phyloP scores from a whole-genome alignment of 2,329 filamentous ascomycete species.

The Fusarium sp. region DNA sequence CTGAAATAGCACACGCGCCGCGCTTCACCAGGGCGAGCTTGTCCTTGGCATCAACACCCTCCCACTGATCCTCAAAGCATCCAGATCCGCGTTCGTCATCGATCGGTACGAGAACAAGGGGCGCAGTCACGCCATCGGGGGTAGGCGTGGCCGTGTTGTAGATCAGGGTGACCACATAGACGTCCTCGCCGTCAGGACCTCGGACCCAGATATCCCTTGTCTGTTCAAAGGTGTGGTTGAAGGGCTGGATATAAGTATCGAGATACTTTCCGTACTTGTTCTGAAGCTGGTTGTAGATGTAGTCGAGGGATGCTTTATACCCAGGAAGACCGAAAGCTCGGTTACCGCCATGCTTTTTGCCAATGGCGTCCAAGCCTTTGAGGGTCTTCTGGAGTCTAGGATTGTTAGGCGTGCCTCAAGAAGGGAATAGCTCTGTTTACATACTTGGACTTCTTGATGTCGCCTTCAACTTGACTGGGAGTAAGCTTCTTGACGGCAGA shows the following conservation, averaged over 20 bases:
- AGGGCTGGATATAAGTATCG: conserved; percentile 57
- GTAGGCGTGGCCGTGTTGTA: conserved; percentile 58
- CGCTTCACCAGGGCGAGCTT: conserved; percentile 58
- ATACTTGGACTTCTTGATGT: conserved; percentile 40
- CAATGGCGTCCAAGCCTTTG: conserved; percentile 64
- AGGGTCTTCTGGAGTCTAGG: conserved; percentile 62
- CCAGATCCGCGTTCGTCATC: conserved; percentile 51
- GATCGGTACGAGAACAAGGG: conserved; percentile 50
- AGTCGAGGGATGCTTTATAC: conserved; percentile 66
- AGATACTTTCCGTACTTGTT: conserved; percentile 53
- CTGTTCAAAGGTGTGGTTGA: conserved; percentile 57
- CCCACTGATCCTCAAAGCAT: conserved; percentile 57
- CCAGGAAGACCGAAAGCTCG: conserved; percentile 68
- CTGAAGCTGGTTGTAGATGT: conserved; percentile 58
- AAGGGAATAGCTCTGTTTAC: neutral
- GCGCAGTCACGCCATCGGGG: conserved; percentile 49
- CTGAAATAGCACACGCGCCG: conserved; percentile 53
- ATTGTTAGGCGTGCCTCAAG: conserved; percentile 2
- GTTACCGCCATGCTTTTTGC: conserved; percentile 64
- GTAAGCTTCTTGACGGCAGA: conserved; percentile 38
- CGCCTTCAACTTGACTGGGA: conserved; percentile 37
- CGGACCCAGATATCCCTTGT: conserved; percentile 54
- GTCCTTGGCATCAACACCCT: conserved; percentile 53
- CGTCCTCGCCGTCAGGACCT: conserved; percentile 56
- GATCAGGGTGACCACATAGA: conserved; percentile 54